Conservation (phyloP, 768 basidiomycete genomes). For the Russula emetica region DNA sequence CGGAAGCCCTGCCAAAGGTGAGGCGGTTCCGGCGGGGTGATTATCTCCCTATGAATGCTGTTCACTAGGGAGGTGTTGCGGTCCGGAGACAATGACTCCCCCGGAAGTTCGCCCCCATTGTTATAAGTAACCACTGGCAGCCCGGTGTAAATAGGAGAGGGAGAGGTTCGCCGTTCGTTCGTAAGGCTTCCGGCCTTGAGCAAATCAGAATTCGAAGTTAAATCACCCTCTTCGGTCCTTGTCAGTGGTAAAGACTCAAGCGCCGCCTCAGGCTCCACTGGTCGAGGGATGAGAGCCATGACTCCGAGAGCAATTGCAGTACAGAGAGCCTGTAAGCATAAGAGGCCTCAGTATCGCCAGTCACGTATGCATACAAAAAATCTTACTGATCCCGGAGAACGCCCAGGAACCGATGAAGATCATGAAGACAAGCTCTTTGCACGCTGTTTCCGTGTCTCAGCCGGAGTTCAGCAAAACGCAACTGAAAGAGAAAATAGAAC, state of each 20-base stretch:
- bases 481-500: not conserved
- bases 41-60: not conserved
- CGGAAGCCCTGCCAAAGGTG: not conserved
- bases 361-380: not conserved
- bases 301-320: conserved; percentile 10
- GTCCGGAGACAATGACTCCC: not conserved
- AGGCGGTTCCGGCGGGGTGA: not conserved
- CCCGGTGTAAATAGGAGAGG: no score
- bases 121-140: not conserved
- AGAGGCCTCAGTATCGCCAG: not conserved
- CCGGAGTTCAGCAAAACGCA: not conserved
- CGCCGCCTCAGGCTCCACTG: not conserved
- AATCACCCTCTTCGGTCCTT: not conserved
- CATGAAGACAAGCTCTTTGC: not conserved
- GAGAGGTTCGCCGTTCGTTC: no score
- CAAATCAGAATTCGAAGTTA: no score
- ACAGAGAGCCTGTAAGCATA: conserved; percentile 13
- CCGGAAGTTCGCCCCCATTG: not conserved
- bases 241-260: not conserved
- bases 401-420: conserved; percentile 23
- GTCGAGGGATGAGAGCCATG: conserved; percentile 16
- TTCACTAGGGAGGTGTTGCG: not conserved
- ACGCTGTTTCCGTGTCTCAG: conserved; percentile 2
- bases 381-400: conserved; percentile 18
- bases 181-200: no score